Evolutionary conservation across 768 basidiomycete species (phyloP), one percentile per base, ranked within the genome.

Genomic region (Melanogaster broomeanus): DNA sequence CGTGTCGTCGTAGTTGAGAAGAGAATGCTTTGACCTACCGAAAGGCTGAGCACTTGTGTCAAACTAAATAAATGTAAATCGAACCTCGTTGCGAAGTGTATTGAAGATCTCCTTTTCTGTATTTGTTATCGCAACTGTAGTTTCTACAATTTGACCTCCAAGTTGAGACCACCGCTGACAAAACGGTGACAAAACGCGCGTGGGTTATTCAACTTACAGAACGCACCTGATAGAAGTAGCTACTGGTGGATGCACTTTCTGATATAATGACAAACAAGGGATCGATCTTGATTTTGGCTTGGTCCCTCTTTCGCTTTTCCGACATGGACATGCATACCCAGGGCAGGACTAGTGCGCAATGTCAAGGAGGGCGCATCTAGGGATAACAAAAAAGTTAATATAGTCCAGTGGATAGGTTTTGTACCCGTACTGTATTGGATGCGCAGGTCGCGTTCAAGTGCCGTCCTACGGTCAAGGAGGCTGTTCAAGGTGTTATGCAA

Each of bases 81-180:
- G 31, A 48, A 87, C 93, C 72, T 91, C 85, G 22, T 77, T 68
- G 15, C 90, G 81, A 34, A 97, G 69, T 1, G 68, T 64, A 44
- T 84, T 81, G 57, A 94, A 92, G 1, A 87, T 88, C 45, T 83
- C 79, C 60, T 80, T 89, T 66, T 96, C 93, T 7, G 78, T 81
- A 10, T 64, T 61, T 15, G 66, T 55, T 45, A 93, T 77, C 3
- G 76, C 75, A 19, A 70, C 61, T 0, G 77, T 79, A 3, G 77
- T 82, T 52, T 85, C 82, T 10, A 80, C 63, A 33, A 93, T 87
- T 50, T 76, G 71, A n/a, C 72, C 72, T n/a, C 88, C 91, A 18
- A 93, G 79, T 41, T 77, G 72, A 8, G 87, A 80, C 91, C 91
- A 93, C 54, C 77, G 78, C 90, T 93, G 48, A 40, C 10, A 25